Base-by-base conservation (phyloP, 2,329 filamentous ascomycete species). In the Scortechinia acanthostroma region DNA sequence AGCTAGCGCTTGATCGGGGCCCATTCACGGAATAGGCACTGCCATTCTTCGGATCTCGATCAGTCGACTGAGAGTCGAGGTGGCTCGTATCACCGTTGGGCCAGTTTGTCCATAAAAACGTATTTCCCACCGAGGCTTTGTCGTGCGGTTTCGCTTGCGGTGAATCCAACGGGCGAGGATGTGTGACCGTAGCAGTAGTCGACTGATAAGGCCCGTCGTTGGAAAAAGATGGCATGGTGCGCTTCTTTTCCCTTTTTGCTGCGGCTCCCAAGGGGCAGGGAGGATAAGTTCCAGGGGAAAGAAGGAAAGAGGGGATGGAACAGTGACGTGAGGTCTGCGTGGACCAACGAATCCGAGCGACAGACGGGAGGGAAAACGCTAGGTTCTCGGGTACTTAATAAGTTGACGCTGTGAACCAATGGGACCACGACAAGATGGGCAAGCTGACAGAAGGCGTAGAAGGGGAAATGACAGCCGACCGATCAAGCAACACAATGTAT, bases 71-170 rank as follows among this genome's bases (percentile, higher is more conserved):
- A n/a, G 25, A 10, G 25, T 69, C 64, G 44, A 63, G 50, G 45
- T 62, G 57, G 44, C 55, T 62, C n/a, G 58, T 53, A 49, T 69
- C 66, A 46, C 62, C 61, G 57, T 66, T 67, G 42, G 61, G 58
- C 52, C 65, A 65, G 53, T 65, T 64, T 21, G 66, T 69, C 60
- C 66, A 69, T 43, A 69, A 54, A 52, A 70, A 70, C 23, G 68
- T 63, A 50, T 68, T 68, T 45, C 65, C 62, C 23, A 66, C 58
- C 22, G 68, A 56, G 37, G 57, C 55, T 51, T 67, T 70, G 43
- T 70, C 67, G 53, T 65, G 56, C 28, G 63, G 60, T 55, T 69
- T 69, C 19, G 62, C 61, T 21, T 62, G 56, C 22, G 57, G 51
- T 30, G 64, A 59, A 46, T 68, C 66, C 42, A 68, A 62, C 28